phyloP scores from a whole-genome alignment of 345 rosid genomes.

The Geranium rotundifolium region DNA sequence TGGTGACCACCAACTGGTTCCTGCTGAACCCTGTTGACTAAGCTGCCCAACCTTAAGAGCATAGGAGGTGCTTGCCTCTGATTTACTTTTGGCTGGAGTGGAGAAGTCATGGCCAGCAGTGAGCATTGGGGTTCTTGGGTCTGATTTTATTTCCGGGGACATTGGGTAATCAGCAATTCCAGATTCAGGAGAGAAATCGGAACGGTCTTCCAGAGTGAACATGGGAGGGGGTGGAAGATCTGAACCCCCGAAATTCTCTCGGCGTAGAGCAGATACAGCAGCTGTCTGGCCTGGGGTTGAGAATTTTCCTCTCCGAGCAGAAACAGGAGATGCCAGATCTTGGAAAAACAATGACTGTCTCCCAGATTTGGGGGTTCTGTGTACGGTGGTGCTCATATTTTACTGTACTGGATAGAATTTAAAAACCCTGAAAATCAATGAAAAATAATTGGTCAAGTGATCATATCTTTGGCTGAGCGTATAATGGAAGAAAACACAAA shows the following conservation, averaged over 20 bases:
- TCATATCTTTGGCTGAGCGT: not conserved
- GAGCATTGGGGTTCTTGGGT: slow-evolving; percentile 38
- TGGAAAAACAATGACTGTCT: slow-evolving; percentile 72
- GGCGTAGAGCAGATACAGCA: slow-evolving; percentile 94
- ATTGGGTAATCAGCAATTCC: slow-evolving; percentile 64
- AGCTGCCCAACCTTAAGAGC: slow-evolving; percentile 46
- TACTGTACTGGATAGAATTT: not conserved
- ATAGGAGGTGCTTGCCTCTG: slow-evolving; percentile 54
- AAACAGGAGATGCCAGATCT: slow-evolving; percentile 80
- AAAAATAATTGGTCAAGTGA: not conserved
- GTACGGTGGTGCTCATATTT: slow-evolving; percentile 46
- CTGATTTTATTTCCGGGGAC: slow-evolving; percentile 62
- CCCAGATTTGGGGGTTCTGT: slow-evolving; percentile 75
- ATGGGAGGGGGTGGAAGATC: slow-evolving; percentile 98
- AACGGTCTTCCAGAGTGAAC: slow-evolving; percentile 77
- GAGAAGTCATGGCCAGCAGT: slow-evolving; percentile 45
- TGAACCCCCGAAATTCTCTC: slow-evolving; percentile 71
- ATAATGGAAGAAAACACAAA: not conserved
- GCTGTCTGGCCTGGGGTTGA: slow-evolving; percentile 78
- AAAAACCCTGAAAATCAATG: slow-evolving; percentile 10
- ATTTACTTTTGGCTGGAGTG: slow-evolving; percentile 45
- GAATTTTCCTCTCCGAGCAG: slow-evolving; percentile 67
- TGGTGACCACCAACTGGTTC: slow-evolving; percentile 73
- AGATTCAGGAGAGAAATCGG: slow-evolving; percentile 81
- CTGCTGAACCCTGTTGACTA: slow-evolving; percentile 47